Conservation (phyloP, 768 basidiomycete species). For the Pisolithus sp. region DNA sequence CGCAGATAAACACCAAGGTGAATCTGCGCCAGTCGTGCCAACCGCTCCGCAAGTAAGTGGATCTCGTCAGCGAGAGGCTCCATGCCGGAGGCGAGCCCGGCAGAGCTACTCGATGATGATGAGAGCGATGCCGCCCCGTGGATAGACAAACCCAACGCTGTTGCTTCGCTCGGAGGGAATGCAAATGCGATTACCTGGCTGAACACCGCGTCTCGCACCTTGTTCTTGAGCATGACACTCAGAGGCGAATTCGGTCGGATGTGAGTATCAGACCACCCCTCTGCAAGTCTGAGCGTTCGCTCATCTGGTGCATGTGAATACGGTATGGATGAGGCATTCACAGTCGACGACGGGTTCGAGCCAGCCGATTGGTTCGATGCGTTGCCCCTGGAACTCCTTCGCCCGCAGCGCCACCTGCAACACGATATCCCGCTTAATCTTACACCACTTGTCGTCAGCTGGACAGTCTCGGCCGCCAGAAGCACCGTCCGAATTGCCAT, state of each 20-base stretch:
- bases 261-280: conserved; percentile 67
- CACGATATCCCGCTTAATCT: conserved; percentile 57
- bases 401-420: conserved; percentile 74
- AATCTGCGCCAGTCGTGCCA: conserved; percentile 65
- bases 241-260: conserved; percentile 57
- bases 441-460: conserved; percentile 48
- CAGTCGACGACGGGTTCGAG: conserved; percentile 11
- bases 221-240: conserved; percentile 52
- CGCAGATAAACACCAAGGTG: conserved; percentile 72
- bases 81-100: conserved; percentile 49
- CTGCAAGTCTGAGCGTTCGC: conserved; percentile 51
- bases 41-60: conserved; percentile 58
- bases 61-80: conserved; percentile 66
- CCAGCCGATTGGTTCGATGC: conserved; percentile 10
- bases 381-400: conserved; percentile 34
- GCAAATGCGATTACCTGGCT: conserved; percentile 48
- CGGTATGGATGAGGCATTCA: conserved; percentile 16
- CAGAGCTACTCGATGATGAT: conserved; percentile 4
- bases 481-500: conserved; percentile 18
- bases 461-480: background rate
- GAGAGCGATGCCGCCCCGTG: conserved; percentile 19
- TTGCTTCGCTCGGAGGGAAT: conserved; percentile 41
- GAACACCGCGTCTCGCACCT: conserved; percentile 60
- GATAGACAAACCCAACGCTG: conserved; percentile 20
- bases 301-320: conserved; percentile 37